A percentile compares a stretch with the other conserved stretches of the same genome.
Conservation (phyloP, 768 basidiomycete species). For the Pulveroboletus sp. region DNA sequence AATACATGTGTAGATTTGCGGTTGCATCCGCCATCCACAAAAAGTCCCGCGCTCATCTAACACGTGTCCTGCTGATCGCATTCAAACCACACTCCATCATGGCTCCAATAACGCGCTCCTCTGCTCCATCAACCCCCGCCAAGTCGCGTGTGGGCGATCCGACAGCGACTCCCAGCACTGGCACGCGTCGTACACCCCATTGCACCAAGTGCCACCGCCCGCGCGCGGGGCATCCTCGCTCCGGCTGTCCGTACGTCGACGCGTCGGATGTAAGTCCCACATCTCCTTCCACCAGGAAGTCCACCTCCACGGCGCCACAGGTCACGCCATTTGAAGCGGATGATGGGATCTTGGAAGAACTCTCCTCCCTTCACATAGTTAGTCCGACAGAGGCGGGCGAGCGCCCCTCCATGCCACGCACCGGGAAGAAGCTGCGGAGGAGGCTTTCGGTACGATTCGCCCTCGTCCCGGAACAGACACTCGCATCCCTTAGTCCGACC, state of each 20-base stretch:
- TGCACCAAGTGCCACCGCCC: slow-evolving; percentile 55
- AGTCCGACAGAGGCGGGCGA: slow-evolving; percentile 17
- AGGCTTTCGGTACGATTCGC: slow-evolving; percentile 30
- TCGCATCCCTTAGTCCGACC: slow-evolving; percentile 48
- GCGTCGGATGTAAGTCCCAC: slow-evolving; percentile 17
- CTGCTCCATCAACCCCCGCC: slow-evolving; percentile 28
- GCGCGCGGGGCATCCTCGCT: slow-evolving; percentile 55
- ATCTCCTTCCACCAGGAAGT: slow-evolving; percentile 12
- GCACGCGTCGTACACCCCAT: slow-evolving; percentile 48
- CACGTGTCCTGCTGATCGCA: not conserved
- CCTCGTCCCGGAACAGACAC: slow-evolving; percentile 35
- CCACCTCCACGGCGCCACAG: not conserved
- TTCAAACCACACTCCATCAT: slow-evolving; percentile 5
- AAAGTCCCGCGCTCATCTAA: no score
- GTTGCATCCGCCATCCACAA: no score
- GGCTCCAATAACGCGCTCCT: slow-evolving; percentile 28
- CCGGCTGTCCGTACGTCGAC: slow-evolving; percentile 50
- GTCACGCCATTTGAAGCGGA: slow-evolving; percentile 5
- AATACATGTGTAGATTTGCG: no score
- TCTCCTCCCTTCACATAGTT: slow-evolving; percentile 45
- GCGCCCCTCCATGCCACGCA: slow-evolving; percentile 4
- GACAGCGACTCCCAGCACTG: slow-evolving; percentile 31
- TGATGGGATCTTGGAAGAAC: slow-evolving; percentile 36
- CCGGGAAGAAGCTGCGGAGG: slow-evolving; percentile 11
- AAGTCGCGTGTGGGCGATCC: slow-evolving; percentile 11